These are phyloP conservation scores for Ceratocystis colombiana DNA, from an alignment of 2,329 filamentous ascomycete genomes.

Conservation along the genomic window DNA sequence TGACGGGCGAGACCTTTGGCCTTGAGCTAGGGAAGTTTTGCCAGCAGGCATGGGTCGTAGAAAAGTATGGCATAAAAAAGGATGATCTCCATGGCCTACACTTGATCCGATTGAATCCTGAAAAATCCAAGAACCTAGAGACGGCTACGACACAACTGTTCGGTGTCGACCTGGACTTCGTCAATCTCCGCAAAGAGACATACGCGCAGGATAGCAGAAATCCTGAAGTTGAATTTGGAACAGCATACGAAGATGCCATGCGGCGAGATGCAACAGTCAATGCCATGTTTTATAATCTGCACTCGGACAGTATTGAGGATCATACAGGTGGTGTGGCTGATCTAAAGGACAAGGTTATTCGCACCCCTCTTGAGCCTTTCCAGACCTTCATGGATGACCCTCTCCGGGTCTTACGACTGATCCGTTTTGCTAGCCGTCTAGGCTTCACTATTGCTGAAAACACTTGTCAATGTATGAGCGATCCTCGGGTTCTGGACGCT, in stretches of 20 bases:
- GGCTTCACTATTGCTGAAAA: conserved; percentile 64
- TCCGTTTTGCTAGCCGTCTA: conserved; percentile 81
- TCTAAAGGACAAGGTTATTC: conserved; percentile 60
- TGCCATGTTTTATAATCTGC: conserved; percentile 89
- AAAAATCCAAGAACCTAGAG: conserved; percentile 93
- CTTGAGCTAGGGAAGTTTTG: conserved; percentile 59
- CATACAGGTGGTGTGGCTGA: conserved; percentile 71
- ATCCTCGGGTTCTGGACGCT: conserved; percentile 65
- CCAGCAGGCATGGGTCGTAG: conserved; percentile 46
- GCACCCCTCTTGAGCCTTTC: conserved; percentile 75
- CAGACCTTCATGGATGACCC: conserved; percentile 95
- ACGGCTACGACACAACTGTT: conserved; percentile 80
- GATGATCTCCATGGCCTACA: conserved; percentile 65
- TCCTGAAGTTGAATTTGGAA: conserved; percentile 87
- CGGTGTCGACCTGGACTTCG: conserved; percentile 82
- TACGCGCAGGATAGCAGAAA: conserved; percentile 85
- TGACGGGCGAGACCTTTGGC: conserved; percentile 74
- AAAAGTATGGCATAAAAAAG: conserved; percentile 48
- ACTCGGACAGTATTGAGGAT: conserved; percentile 71
- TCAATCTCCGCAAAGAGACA: conserved; percentile 86
- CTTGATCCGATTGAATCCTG: conserved; percentile 83
- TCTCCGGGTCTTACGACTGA: conserved; percentile 70
- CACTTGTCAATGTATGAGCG: conserved; percentile 63
- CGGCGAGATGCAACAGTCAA: conserved; percentile 90
- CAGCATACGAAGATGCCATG: conserved; percentile 77